phyloP scores from a whole-genome alignment of 306 rosid genomes.

The Potentilla sterilis region DNA sequence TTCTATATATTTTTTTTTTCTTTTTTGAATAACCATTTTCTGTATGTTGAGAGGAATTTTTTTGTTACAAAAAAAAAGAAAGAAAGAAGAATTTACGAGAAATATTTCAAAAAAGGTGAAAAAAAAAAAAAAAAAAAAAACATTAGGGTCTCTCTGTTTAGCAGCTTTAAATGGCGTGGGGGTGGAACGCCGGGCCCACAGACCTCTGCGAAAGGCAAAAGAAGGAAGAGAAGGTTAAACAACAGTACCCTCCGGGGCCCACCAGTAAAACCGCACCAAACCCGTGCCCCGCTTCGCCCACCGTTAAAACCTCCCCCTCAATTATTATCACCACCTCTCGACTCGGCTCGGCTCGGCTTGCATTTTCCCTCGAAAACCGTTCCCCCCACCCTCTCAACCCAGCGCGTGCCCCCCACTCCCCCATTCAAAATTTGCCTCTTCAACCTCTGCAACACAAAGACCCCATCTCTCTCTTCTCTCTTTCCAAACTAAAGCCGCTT shows the following conservation, averaged over 20 bases:
- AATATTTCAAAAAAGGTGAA: no score
- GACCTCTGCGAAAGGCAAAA: background rate
- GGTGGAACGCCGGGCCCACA: background rate
- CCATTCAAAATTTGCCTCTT: slow-evolving; percentile 33
- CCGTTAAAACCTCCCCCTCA: slow-evolving; percentile 10
- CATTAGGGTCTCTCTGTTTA: background rate
- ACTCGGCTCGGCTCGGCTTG: slow-evolving; percentile 13
- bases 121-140: background rate
- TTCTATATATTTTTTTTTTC: no score
- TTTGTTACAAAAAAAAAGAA: no score
- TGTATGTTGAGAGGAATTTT: no score
- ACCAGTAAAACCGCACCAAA: background rate
- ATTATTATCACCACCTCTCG: slow-evolving; percentile 23
- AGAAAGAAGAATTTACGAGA: no score
- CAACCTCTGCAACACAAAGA: background rate
- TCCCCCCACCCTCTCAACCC: background rate
- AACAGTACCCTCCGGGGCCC: slow-evolving; percentile 15
- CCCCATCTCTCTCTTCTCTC: no score
- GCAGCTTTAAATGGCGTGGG: slow-evolving; percentile 14
- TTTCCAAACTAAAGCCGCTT: background rate
- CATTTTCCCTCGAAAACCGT: background rate
- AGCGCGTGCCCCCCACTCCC: slow-evolving; percentile 32
- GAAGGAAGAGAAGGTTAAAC: background rate
- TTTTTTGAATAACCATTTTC: no score
- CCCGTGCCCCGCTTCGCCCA: slow-evolving; percentile 6